A percentile compares a stretch with the other conserved stretches of the same genome.
These are phyloP conservation scores for Symbiodinium pilosum DNA, from an alignment of 73 alveolate genomes.

Conservation along the genomic window DNA sequence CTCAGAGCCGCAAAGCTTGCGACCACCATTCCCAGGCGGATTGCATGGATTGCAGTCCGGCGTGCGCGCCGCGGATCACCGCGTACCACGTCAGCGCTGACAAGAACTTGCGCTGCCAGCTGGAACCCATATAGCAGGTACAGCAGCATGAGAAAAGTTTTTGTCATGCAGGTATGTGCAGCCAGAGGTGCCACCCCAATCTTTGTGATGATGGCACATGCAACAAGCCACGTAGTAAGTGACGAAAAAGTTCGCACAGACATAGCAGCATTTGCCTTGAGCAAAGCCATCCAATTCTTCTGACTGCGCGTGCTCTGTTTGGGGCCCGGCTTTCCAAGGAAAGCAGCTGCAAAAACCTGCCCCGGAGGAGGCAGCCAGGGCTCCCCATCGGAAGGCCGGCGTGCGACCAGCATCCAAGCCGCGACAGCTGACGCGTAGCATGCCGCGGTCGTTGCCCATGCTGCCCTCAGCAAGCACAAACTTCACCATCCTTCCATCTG, in stretches of 20 bases:
- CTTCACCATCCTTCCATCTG: not conserved
- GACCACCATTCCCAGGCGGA: slow-evolving; percentile 67
- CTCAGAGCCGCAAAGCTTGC: slow-evolving; percentile 44
- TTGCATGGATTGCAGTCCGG: slow-evolving; percentile 58
- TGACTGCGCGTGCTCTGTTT: slow-evolving; percentile 1
- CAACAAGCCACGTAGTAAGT: slow-evolving; percentile 71
- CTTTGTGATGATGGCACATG: slow-evolving; percentile 88
- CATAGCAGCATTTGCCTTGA: slow-evolving; percentile 79
- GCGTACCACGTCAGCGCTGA: slow-evolving; percentile 30
- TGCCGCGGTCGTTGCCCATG: slow-evolving; percentile 91
- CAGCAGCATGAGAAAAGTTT: slow-evolving; percentile 64
- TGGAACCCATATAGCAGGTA: slow-evolving; percentile 80
- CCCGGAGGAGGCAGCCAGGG: slow-evolving; percentile 71
- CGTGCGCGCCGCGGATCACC: slow-evolving; percentile 52
- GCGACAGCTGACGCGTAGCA: slow-evolving; percentile 62
- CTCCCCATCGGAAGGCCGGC: slow-evolving; percentile 32
- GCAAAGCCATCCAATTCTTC: not conserved
- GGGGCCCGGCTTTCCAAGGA: slow-evolving; percentile 12
- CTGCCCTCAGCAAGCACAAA: slow-evolving; percentile 19
- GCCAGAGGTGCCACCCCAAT: slow-evolving; percentile 86
- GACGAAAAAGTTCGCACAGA: slow-evolving; percentile 47
- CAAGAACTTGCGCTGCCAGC: slow-evolving; percentile 55
- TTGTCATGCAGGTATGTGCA: slow-evolving; percentile 89
- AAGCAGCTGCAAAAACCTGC: slow-evolving; percentile 13
- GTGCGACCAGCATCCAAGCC: slow-evolving; percentile 52